Conservation (phyloP, 2,329 filamentous ascomycete species). For the Colletotrichum graminicola region DNA sequence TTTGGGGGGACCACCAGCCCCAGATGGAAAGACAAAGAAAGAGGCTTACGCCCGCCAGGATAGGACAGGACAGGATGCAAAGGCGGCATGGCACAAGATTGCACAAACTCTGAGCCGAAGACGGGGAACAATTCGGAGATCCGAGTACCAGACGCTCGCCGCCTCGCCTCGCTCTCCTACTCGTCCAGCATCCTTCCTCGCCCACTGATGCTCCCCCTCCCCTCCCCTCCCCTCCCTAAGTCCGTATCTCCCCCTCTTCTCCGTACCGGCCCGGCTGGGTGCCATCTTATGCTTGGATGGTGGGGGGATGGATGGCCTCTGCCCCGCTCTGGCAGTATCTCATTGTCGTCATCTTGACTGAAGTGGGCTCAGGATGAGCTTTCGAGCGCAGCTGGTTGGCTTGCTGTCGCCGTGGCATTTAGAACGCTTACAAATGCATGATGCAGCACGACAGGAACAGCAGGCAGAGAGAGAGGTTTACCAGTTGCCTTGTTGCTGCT, state of each 20-base stretch:
- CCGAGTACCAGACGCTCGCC: constrained; percentile 39
- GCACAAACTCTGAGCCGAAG: constrained; percentile 30
- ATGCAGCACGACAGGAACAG: constrained; percentile 3
- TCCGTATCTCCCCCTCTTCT: neutral
- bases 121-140: constrained; percentile 32
- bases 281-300: constrained; percentile 25
- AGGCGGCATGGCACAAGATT: constrained; percentile 25
- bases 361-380: constrained; percentile 17
- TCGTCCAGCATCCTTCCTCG: constrained; percentile 6
- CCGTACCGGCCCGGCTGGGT: neutral
- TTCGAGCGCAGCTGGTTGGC: constrained; percentile 28
- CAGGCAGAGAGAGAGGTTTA: neutral
- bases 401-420: neutral
- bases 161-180: constrained; percentile 25
- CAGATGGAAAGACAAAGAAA: constrained; percentile 8
- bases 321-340: constrained; percentile 35
- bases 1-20: constrained; percentile 11
- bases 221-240: neutral
- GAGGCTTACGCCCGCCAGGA: neutral
- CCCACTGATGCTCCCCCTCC: neutral
- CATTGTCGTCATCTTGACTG: constrained; percentile 32
- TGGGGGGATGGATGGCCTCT: constrained; percentile 26
- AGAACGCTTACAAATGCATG: constrained; percentile 30
- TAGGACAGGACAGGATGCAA: neutral
- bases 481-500: neutral